Percentiles rank a stretch among this genome's conserved stretches.
Evolutionary conservation across 2,329 filamentous ascomycete species (phyloP).

Genomic region (Verticillium tricorpus): DNA sequence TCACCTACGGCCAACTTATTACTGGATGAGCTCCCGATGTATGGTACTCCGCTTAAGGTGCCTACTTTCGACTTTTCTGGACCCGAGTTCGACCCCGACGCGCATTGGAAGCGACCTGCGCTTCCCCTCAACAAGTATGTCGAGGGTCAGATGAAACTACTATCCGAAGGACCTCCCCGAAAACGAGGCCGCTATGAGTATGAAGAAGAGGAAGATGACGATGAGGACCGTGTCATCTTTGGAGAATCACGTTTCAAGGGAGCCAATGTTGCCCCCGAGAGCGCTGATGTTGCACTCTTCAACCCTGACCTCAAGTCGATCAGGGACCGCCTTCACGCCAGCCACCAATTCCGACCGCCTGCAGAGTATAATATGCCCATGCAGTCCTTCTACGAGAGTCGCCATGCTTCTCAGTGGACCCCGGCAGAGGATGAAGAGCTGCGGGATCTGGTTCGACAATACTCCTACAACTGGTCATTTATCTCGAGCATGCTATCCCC

Average conservation of each 20-base stretch:
- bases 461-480: slow-evolving; percentile 96
- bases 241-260: slow-evolving; percentile 21
- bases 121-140: slow-evolving; percentile 84
- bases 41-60: slow-evolving; percentile 58
- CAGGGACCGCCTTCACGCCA: slow-evolving; percentile 82
- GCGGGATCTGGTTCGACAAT: slow-evolving; percentile 78
- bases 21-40: slow-evolving; percentile 76
- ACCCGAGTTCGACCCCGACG: slow-evolving; percentile 62
- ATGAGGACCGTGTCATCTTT: slow-evolving; percentile 36
- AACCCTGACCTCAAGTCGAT: slow-evolving; percentile 84
- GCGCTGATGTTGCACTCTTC: slow-evolving; percentile 79
- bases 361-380: slow-evolving; percentile 89
- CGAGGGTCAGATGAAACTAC: slow-evolving; percentile 71
- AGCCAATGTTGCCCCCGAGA: slow-evolving; percentile 58
- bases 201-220: slow-evolving; percentile 64
- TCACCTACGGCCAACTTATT: slow-evolving; percentile 73
- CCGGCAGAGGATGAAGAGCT: slow-evolving; percentile 87
- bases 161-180: slow-evolving; percentile 57
- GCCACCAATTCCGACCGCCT: slow-evolving; percentile 88
- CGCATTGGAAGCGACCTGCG: slow-evolving; percentile 70
- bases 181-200: slow-evolving; percentile 85
- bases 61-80: slow-evolving; percentile 53
- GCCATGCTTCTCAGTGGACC: slow-evolving; percentile 88
- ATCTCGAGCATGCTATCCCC: slow-evolving; percentile 77
- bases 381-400: slow-evolving; percentile 83